Percentiles rank a stretch among this genome's conserved stretches.
phyloP scores from a whole-genome alignment of 2,329 filamentous ascomycete genomes.

The Fusarium illudens region DNA sequence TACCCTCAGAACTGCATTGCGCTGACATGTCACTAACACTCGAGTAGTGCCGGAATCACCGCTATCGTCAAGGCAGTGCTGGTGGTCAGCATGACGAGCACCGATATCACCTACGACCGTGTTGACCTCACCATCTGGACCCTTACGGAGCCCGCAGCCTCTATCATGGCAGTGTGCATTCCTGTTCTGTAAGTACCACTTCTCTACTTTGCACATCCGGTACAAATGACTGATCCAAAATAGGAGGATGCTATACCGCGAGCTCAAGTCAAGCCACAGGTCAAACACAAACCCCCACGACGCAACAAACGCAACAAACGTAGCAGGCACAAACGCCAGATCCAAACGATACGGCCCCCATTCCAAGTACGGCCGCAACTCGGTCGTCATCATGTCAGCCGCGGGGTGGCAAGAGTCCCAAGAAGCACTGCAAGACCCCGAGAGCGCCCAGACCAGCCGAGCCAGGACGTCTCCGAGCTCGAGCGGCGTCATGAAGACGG shows the following conservation, averaged over 20 bases:
- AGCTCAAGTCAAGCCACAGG: constrained; percentile 44
- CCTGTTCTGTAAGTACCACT: constrained; percentile 43
- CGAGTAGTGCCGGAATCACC: constrained; percentile 43
- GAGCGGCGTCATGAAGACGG: constrained; percentile 44
- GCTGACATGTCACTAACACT: constrained; percentile 5
- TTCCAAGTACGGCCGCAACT: constrained; percentile 43
- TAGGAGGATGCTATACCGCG: constrained; percentile 48
- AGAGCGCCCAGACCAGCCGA: constrained; percentile 2
- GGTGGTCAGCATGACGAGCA: constrained; percentile 44
- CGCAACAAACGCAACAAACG: constrained; percentile 1
- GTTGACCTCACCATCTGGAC: constrained; percentile 50
- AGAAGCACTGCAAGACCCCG: constrained; percentile 42
- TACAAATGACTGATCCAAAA: constrained; percentile 7
- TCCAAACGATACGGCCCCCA: constrained; percentile 30
- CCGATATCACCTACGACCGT: constrained; percentile 47
- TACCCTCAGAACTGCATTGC: neutral
- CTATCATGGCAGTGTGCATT: constrained; percentile 49
- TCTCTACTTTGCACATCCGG: neutral
- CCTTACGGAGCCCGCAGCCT: constrained; percentile 46
- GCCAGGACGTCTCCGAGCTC: constrained; percentile 16
- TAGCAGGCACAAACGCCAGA: constrained; percentile 11
- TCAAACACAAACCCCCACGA: constrained; percentile 27
- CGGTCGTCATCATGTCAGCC: constrained; percentile 46
- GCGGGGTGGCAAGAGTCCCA: constrained; percentile 46
- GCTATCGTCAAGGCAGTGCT: constrained; percentile 48